Evolutionary conservation across 2,329 filamentous ascomycete species (phyloP).

Genomic region (Fusarium sp.): DNA sequence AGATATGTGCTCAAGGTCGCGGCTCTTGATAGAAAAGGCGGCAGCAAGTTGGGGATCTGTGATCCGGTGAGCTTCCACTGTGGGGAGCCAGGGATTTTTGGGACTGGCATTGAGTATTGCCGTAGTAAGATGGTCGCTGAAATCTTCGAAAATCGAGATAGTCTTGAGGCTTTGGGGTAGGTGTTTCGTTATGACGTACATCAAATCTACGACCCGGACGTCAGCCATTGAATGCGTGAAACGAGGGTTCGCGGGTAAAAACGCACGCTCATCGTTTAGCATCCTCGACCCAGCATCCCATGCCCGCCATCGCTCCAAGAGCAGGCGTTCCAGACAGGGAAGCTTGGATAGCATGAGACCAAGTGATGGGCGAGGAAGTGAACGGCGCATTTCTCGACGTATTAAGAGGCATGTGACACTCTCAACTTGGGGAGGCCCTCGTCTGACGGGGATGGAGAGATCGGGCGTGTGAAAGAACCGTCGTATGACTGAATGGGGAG

Average conservation of each 20-base stretch:
- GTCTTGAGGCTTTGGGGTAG: slow-evolving; percentile 43
- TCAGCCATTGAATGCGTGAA: background rate
- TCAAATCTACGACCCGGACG: background rate
- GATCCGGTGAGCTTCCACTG: background rate
- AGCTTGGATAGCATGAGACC: slow-evolving; percentile 40
- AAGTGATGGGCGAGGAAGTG: slow-evolving; percentile 25
- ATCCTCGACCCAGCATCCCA: background rate
- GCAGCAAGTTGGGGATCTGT: slow-evolving; percentile 15
- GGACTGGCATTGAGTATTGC: background rate
- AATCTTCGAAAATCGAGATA: slow-evolving; percentile 47
- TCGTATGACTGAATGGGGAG: too few relatives aligned
- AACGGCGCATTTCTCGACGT: slow-evolving; percentile 50
- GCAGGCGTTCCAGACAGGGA: slow-evolving; percentile 43
- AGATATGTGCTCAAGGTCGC: slow-evolving; percentile 44
- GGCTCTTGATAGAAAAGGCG: slow-evolving; percentile 44
- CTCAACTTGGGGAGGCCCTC: slow-evolving; percentile 38
- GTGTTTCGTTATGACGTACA: background rate
- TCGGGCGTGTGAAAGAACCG: slow-evolving; percentile 42
- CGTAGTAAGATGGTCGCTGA: slow-evolving; percentile 2
- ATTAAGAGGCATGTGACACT: slow-evolving; percentile 48
- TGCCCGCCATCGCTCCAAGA: slow-evolving; percentile 51
- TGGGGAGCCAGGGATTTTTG: too few relatives aligned
- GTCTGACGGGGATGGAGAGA: background rate
- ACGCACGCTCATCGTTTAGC: background rate
- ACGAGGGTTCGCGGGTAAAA: too few relatives aligned